These are phyloP conservation scores for Apiospora marii DNA, from an alignment of 2,329 filamentous ascomycete species.

Conservation along the genomic window DNA sequence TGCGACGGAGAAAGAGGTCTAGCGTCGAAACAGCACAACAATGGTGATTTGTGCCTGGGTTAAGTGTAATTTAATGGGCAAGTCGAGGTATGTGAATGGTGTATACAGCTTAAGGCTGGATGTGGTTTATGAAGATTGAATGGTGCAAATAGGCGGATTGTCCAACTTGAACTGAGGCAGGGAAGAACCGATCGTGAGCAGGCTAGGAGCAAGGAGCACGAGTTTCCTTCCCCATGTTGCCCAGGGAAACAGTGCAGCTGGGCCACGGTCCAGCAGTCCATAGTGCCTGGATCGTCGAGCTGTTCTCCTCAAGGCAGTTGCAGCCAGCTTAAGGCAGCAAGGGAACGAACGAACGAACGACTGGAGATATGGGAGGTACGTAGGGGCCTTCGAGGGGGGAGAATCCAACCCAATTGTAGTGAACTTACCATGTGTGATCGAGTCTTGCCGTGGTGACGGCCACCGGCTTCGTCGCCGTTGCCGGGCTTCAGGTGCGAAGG, in stretches of 20 bases:
- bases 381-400: neutral
- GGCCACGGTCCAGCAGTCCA: neutral
- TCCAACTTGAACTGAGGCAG: constrained; percentile 8
- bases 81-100: neutral
- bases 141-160: neutral
- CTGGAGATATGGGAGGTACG: neutral
- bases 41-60: neutral
- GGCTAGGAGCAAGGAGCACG: neutral
- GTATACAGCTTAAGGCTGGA: neutral
- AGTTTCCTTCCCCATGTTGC: constrained; percentile 11
- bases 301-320: neutral
- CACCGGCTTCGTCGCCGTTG: constrained; percentile 58
- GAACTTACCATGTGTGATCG: constrained; percentile 85
- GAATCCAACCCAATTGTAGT: neutral
- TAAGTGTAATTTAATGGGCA: neutral
- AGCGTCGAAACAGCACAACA: neutral
- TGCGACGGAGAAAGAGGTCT: neutral
- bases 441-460: constrained; percentile 83
- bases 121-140: neutral
- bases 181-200: constrained; percentile 9
- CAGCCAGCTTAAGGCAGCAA: neutral
- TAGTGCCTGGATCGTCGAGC: neutral
- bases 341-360: neutral
- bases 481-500: constrained; percentile 82
- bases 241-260: constrained; percentile 9